Evolutionary conservation across 75 land plant species (phyloP).

Genomic region (Picea glauca): DNA sequence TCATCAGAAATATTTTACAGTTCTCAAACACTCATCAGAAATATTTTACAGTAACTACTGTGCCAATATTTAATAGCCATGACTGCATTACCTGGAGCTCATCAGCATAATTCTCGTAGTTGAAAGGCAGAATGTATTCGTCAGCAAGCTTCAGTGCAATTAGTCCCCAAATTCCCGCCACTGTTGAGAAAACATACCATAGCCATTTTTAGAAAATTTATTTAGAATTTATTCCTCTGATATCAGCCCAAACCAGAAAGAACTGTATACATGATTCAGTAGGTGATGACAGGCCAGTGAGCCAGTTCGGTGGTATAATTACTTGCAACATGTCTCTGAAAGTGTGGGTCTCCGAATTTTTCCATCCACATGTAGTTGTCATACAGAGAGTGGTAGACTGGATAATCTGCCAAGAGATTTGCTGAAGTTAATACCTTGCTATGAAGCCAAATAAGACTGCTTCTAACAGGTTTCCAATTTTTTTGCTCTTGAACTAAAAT

Average conservation of each 20-base stretch:
- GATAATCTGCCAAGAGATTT: constrained; percentile 43
- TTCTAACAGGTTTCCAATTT: not conserved
- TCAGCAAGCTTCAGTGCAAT: constrained; percentile 67
- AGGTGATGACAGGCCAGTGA: not conserved
- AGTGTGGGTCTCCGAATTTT: constrained; percentile 77
- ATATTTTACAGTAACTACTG: too few species aligned
- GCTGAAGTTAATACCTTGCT: not conserved
- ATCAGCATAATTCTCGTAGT: constrained; percentile 61
- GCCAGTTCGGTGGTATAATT: not conserved
- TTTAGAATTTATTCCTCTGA: not conserved
- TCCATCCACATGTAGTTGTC: constrained; percentile 80
- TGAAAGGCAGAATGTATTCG: constrained; percentile 62
- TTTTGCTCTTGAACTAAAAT: not conserved
- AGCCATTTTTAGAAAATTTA: not conserved
- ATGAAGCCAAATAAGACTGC: not conserved
- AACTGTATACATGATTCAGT: too few species aligned
- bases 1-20: too few species aligned
- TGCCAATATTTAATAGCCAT: too few species aligned
- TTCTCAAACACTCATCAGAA: too few species aligned
- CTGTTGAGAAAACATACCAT: constrained; percentile 25
- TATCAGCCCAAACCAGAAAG: not conserved
- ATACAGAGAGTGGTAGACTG: constrained; percentile 83
- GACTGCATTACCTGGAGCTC: constrained; percentile 54
- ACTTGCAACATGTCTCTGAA: constrained; percentile 83
- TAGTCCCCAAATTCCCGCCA: constrained; percentile 72